Percentiles rank a stretch among this genome's conserved stretches.
These are phyloP conservation scores for Fusarium piperis DNA, from an alignment of 2,329 filamentous ascomycete genomes.

Conservation along the genomic window DNA sequence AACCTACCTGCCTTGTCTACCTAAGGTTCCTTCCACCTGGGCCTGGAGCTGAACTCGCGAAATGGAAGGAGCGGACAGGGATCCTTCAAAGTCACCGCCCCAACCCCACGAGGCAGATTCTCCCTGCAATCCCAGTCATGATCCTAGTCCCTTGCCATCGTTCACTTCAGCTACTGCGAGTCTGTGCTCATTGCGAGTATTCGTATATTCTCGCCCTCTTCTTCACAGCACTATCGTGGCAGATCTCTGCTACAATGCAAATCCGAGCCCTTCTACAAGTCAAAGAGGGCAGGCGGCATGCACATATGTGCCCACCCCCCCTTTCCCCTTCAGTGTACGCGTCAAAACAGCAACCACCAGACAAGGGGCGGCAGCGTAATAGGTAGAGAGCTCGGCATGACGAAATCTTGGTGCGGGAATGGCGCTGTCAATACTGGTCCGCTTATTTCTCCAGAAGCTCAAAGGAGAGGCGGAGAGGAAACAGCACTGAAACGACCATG, in stretches of 20 bases:
- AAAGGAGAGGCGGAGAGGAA: neutral
- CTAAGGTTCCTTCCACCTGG: neutral
- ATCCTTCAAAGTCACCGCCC: neutral
- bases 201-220: neutral
- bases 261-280: neutral
- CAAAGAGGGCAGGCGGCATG: neutral
- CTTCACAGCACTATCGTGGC: neutral
- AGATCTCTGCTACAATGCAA: neutral
- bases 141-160: neutral
- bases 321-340: constrained; percentile 5
- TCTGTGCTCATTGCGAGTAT: neutral
- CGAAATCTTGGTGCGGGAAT: constrained; percentile 27
- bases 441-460: neutral
- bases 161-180: neutral
- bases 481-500: constrained; percentile 7
- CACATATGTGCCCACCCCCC: constrained; percentile 13
- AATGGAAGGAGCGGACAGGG: neutral
- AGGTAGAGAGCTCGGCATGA: constrained; percentile 35
- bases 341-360: constrained; percentile 1
- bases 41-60: neutral
- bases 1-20: neutral
- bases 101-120: constrained; percentile 9
- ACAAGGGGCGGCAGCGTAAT: constrained; percentile 21
- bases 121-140: neutral
- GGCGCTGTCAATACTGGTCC: constrained; percentile 17